A percentile compares a stretch with the other conserved stretches of the same genome.
Evolutionary conservation across 2,329 filamentous ascomycete genomes (phyloP).

Genomic region (Penicillium sp.): DNA sequence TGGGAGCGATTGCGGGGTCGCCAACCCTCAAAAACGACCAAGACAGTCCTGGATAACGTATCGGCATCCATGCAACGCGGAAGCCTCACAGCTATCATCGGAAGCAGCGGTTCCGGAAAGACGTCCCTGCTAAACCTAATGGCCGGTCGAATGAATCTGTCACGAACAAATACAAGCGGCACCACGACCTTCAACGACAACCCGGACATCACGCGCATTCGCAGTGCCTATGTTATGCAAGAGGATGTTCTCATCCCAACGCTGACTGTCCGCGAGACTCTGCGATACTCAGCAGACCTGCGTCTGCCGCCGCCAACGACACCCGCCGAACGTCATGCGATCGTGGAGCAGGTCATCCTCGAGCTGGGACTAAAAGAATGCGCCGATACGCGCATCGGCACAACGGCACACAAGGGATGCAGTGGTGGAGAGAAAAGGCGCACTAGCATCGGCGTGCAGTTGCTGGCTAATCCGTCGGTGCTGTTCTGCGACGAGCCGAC

Average conservation of each 20-base stretch:
- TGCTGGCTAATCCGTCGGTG: constrained; percentile 73
- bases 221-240: constrained; percentile 61
- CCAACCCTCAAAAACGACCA: constrained; percentile 28
- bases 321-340: constrained; percentile 54
- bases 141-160: constrained; percentile 62
- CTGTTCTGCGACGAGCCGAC: constrained; percentile 77
- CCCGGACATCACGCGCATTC: constrained; percentile 46
- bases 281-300: constrained; percentile 68
- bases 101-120: constrained; percentile 70
- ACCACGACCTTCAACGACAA: constrained; percentile 59
- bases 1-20: constrained; percentile 31
- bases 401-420: constrained; percentile 67
- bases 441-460: constrained; percentile 72
- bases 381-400: constrained; percentile 69
- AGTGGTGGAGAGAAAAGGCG: constrained; percentile 75
- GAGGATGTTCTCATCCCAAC: constrained; percentile 71
- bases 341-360: constrained; percentile 73
- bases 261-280: constrained; percentile 70
- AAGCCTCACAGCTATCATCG: constrained; percentile 70
- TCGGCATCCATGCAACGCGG: constrained; percentile 62
- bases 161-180: constrained; percentile 52
- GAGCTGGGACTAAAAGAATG: constrained; percentile 74
- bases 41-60: constrained; percentile 59
- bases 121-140: constrained; percentile 68
- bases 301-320: constrained; percentile 63